phyloP scores from a whole-genome alignment of 345 rosid species.

The Salix udensis region DNA sequence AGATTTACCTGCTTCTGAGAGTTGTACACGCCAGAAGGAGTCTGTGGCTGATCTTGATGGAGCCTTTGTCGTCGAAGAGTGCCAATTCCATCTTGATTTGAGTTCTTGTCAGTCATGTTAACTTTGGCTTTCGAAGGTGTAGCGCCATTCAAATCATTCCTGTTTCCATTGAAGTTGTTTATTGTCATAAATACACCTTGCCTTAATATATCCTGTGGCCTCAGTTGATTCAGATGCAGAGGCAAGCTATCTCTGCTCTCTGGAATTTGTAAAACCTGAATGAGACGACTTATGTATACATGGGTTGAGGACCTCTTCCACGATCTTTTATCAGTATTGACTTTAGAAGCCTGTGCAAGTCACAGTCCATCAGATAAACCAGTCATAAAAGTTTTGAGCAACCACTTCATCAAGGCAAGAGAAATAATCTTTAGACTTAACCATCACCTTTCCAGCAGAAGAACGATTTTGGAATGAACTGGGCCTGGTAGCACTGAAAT shows the following conservation, averaged over 20 bases:
- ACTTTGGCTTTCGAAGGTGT: conserved; percentile 1
- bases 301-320: conserved; percentile 62
- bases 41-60: conserved; percentile 28
- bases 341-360: conserved; percentile 33
- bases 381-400: background rate
- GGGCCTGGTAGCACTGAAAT: conserved; percentile 31
- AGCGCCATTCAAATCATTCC: conserved; percentile 25
- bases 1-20: conserved; percentile 46
- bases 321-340: conserved; percentile 23
- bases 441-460: conserved; percentile 39
- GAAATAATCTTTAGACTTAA: background rate
- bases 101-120: conserved; percentile 17
- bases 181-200: conserved; percentile 24
- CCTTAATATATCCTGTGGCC: conserved; percentile 32
- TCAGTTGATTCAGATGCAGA: conserved; percentile 23
- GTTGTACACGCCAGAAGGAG: conserved; percentile 17
- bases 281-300: conserved; percentile 60
- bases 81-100: conserved; percentile 24
- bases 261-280: conserved; percentile 34
- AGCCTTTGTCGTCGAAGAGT: conserved; percentile 21
- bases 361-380: conserved; percentile 11
- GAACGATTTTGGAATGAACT: conserved; percentile 27
- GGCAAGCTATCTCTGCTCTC: conserved; percentile 34
- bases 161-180: conserved; percentile 17
- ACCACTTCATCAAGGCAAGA: background rate